phyloP scores from a whole-genome alignment of 1,284 basidiomycete species.

The Prillingera fragicola region DNA sequence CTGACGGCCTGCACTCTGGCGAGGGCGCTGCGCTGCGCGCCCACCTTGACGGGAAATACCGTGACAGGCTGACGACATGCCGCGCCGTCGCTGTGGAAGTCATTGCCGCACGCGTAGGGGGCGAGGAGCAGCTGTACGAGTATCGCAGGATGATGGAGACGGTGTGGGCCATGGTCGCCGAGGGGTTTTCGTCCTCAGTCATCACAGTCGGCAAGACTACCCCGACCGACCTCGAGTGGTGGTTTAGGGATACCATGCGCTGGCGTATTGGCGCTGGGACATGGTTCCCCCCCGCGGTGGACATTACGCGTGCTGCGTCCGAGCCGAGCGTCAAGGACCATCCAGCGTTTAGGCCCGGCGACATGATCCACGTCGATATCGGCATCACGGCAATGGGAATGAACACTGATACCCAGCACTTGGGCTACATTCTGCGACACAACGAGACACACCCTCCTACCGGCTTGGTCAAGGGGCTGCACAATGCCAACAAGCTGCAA shows the following conservation, averaged over 20 bases:
- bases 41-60: constrained; percentile 51
- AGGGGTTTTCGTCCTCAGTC: constrained; percentile 53
- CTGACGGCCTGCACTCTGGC: constrained; percentile 54
- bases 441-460: constrained; percentile 50
- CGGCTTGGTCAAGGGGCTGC: constrained; percentile 51
- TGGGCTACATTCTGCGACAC: constrained; percentile 54
- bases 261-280: constrained; percentile 40
- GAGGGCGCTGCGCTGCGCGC: constrained; percentile 49
- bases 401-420: constrained; percentile 57
- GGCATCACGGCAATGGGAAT: constrained; percentile 55
- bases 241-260: constrained; percentile 55
- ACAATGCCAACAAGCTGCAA: constrained; percentile 54
- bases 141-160: constrained; percentile 53
- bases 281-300: constrained; percentile 56
- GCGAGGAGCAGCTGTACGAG: constrained; percentile 47
- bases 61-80: constrained; percentile 46
- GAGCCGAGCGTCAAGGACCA: constrained; percentile 12
- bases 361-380: constrained; percentile 56
- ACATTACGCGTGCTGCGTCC: constrained; percentile 48
- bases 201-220: constrained; percentile 52
- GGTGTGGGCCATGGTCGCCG: constrained; percentile 55
- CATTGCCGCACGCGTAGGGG: constrained; percentile 49
- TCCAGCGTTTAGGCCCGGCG: constrained; percentile 52
- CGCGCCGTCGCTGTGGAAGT: constrained; percentile 55
- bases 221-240: constrained; percentile 55